These are phyloP conservation scores for Vigna unguiculata DNA, from an alignment of 306 rosid genomes.

Conservation along the genomic window DNA sequence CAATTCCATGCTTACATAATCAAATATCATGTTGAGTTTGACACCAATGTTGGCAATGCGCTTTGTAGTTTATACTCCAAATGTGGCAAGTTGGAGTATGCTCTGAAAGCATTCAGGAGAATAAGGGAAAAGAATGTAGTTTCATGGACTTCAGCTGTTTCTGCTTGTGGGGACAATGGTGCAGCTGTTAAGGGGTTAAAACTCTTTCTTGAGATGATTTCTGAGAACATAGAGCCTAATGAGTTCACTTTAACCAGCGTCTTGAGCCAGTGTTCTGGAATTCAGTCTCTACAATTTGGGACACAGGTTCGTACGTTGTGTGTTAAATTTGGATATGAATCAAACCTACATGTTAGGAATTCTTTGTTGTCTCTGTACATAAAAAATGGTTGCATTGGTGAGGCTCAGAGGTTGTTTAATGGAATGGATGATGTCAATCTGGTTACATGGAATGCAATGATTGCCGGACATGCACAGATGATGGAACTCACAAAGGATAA, in stretches of 20 bases:
- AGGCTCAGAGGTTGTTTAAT: conserved; percentile 68
- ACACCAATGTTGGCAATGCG: conserved; percentile 81
- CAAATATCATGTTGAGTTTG: conserved; percentile 66
- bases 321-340: conserved; percentile 67
- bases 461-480: conserved; percentile 80
- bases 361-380: conserved; percentile 74
- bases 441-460: conserved; percentile 93
- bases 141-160: conserved; percentile 83
- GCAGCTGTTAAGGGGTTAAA: conserved; percentile 61
- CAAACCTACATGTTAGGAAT: conserved; percentile 64
- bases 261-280: conserved; percentile 76
- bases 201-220: conserved; percentile 68
- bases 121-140: conserved; percentile 73
- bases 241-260: conserved; percentile 76
- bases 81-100: conserved; percentile 57
- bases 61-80: conserved; percentile 89
- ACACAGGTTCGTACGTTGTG: conserved; percentile 69
- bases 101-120: conserved; percentile 65
- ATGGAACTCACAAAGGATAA: conserved; percentile 67
- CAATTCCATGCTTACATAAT: conserved; percentile 81
- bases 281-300: conserved; percentile 61
- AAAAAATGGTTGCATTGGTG: conserved; percentile 71
- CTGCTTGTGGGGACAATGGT: conserved; percentile 80
- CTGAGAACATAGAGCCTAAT: conserved; percentile 67
- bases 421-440: conserved; percentile 60